A percentile compares a stretch with the other conserved stretches of the same genome.
phyloP scores from a whole-genome alignment of 2,329 filamentous ascomycete species.

The Aspergillus tanneri region DNA sequence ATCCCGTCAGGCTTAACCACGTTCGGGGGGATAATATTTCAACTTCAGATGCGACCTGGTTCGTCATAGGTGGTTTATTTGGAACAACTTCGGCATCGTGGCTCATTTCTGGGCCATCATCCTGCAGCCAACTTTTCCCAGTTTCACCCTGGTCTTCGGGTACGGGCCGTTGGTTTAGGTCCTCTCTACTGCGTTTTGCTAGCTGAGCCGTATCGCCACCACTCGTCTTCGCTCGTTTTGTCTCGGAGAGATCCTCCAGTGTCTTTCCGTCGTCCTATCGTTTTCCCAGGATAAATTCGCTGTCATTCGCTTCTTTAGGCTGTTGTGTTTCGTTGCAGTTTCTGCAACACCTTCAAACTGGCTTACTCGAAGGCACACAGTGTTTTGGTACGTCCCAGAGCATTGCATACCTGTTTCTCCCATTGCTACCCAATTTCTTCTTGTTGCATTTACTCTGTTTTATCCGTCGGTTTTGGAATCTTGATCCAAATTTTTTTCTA shows the following conservation, averaged over 20 bases:
- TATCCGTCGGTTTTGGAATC: slow-evolving; percentile 15
- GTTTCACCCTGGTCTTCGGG: slow-evolving; percentile 27
- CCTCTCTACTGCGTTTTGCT: slow-evolving; percentile 28
- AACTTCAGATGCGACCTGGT: slow-evolving; percentile 20
- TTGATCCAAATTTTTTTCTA: slow-evolving; percentile 15
- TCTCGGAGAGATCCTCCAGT: slow-evolving; percentile 39
- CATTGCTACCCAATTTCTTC: slow-evolving; percentile 23
- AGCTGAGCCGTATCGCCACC: slow-evolving; percentile 36
- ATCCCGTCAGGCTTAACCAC: slow-evolving; percentile 13
- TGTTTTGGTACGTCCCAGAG: slow-evolving; percentile 42
- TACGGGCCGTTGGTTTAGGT: slow-evolving; percentile 39
- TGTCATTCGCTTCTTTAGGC: slow-evolving; percentile 49
- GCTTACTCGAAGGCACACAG: slow-evolving; percentile 49
- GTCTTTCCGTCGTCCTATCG: slow-evolving; percentile 39
- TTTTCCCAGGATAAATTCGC: slow-evolving; percentile 42
- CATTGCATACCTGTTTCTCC: slow-evolving; percentile 21
- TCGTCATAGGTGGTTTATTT: slow-evolving; percentile 21
- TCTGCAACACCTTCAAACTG: slow-evolving; percentile 51
- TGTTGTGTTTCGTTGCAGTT: slow-evolving; percentile 43
- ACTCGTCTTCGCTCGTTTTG: slow-evolving; percentile 46
- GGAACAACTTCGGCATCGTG: slow-evolving; percentile 22
- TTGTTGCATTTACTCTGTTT: neutral
- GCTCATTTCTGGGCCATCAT: slow-evolving; percentile 23
- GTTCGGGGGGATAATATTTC: slow-evolving; percentile 9
- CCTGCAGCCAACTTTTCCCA: slow-evolving; percentile 34